phyloP scores from a whole-genome alignment of 1,139 yeast genomes.

The Pichia terricola region DNA sequence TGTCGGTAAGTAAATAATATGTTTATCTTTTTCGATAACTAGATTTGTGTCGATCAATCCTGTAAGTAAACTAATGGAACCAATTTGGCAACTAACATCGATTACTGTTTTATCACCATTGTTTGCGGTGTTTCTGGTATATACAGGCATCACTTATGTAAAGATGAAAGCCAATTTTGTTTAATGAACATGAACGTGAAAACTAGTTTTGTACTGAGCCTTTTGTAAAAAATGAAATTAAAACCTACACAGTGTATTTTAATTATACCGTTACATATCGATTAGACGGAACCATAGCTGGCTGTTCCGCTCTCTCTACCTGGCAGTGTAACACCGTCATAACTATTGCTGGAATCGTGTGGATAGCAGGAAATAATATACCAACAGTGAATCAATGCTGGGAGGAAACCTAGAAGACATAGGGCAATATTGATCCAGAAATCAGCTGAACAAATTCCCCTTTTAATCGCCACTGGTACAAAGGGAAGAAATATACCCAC shows the following conservation, averaged over 20 bases:
- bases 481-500: constrained; percentile 80
- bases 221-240: no score
- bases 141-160: no score
- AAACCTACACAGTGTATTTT: no score
- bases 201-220: no score
- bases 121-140: no score
- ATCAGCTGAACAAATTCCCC: constrained; percentile 66
- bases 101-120: no score
- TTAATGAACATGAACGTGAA: no score
- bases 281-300: not conserved
- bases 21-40: not conserved
- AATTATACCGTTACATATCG: no score
- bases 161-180: no score
- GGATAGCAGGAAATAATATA: constrained; percentile 53
- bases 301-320: constrained; percentile 19
- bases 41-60: no score
- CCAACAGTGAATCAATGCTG: constrained; percentile 63
- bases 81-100: no score
- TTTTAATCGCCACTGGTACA: constrained; percentile 66
- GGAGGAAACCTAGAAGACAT: constrained; percentile 70
- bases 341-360: constrained; percentile 30
- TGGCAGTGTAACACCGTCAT: constrained; percentile 26
- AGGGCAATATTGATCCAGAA: constrained; percentile 63
- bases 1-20: not conserved
- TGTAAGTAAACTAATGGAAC: no score